Percentiles rank a stretch among this genome's conserved stretches.
These are phyloP conservation scores for Pseudofabraea citricarpa DNA, from an alignment of 2,329 filamentous ascomycete species.

Conservation along the genomic window DNA sequence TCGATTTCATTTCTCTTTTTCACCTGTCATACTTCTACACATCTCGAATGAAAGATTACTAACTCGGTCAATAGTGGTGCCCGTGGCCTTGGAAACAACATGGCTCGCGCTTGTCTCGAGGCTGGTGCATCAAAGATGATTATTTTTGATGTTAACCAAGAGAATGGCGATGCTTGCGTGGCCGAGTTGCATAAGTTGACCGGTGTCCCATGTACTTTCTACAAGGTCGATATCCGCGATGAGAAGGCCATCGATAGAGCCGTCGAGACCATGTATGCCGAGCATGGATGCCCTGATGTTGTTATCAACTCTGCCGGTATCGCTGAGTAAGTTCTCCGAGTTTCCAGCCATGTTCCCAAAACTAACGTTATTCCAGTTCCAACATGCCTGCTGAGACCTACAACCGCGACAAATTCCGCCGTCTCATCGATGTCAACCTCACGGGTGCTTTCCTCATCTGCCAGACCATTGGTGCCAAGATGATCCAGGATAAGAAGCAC, in stretches of 20 bases:
- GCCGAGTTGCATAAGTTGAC: constrained; percentile 67
- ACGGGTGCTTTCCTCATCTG: constrained; percentile 75
- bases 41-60: too few relatives aligned
- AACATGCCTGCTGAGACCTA: constrained; percentile 81
- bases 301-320: constrained; percentile 79
- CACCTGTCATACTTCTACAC: too few relatives aligned
- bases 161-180: constrained; percentile 66
- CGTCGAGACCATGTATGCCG: constrained; percentile 59
- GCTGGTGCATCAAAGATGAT: constrained; percentile 69
- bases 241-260: constrained; percentile 64
- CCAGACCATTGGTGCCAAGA: constrained; percentile 65
- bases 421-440: constrained; percentile 77
- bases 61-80: constrained; percentile 68
- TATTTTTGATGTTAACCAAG: constrained; percentile 74
- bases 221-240: constrained; percentile 74
- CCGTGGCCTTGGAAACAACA: constrained; percentile 72
- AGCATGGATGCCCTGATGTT: constrained; percentile 67
- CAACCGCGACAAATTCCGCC: constrained; percentile 70
- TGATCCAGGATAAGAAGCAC: constrained; percentile 67
- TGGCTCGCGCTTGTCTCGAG: constrained; percentile 73
- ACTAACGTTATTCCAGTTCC: constrained; percentile 41
- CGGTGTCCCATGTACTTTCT: constrained; percentile 68
- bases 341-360: constrained; percentile 11
- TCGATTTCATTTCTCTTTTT: too few relatives aligned
- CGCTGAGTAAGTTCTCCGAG: constrained; percentile 51